Conservation (phyloP, 1,139 yeast genomes). For the Blastobotrys arbuscula region DNA sequence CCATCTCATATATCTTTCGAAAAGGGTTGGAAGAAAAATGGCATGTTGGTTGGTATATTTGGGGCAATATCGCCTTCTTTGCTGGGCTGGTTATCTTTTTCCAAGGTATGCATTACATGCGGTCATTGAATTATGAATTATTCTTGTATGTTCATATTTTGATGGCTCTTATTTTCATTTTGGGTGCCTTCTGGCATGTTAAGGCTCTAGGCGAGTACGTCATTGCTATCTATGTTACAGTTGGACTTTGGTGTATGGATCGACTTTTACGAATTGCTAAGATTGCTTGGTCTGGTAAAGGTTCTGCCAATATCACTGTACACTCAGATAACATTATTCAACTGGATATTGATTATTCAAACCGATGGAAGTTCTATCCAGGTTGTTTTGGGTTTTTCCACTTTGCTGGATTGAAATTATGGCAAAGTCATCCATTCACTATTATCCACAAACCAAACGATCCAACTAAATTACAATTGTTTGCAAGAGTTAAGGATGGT, state of each 20-base stretch:
- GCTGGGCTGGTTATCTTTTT: conserved; percentile 15
- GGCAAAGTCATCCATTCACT: conserved; percentile 71
- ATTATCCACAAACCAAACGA: conserved; percentile 32
- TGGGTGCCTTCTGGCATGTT: conserved; percentile 57
- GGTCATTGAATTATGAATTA: conserved; percentile 25
- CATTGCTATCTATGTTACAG: conserved; percentile 37
- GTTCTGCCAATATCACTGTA: conserved; percentile 36
- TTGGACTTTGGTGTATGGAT: conserved; percentile 40
- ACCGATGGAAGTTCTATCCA: conserved; percentile 42
- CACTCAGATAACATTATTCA: conserved; percentile 28
- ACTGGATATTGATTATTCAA: conserved; percentile 26
- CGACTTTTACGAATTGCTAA: conserved; percentile 35
- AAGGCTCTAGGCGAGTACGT: conserved; percentile 1
- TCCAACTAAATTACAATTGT: conserved; percentile 27
- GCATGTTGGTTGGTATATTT: conserved; percentile 32
- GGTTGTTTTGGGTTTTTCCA: conserved; percentile 59
- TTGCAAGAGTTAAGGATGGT: conserved; percentile 28
- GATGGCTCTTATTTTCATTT: conserved; percentile 51
- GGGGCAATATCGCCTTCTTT: conserved; percentile 22
- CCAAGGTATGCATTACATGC: conserved; percentile 18
- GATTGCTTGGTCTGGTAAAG: conserved; percentile 38
- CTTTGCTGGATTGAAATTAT: conserved; percentile 40
- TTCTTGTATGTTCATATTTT: conserved; percentile 56
- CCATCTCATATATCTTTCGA: conserved; percentile 16
- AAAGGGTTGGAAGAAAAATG: conserved; percentile 10